A percentile compares a stretch with the other conserved stretches of the same genome.
phyloP scores from a whole-genome alignment of 2,329 filamentous ascomycete species.

The Gyromitra esculenta region DNA sequence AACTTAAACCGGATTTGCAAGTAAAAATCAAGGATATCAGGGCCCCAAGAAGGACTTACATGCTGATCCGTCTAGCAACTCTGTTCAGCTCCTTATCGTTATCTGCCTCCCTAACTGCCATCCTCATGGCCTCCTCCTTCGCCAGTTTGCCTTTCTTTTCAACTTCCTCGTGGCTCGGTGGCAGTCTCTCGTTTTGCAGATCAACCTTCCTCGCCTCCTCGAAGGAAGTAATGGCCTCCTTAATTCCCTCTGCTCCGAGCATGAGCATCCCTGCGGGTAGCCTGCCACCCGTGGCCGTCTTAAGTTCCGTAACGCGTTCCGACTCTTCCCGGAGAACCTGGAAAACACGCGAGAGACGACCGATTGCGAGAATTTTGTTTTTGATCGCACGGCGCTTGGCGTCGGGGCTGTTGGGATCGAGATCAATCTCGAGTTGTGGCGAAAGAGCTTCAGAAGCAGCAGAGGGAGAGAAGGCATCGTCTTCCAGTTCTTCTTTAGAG shows the following conservation, averaged over 20 bases:
- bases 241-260: slow-evolving; percentile 97
- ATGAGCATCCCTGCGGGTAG: slow-evolving; percentile 95
- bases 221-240: slow-evolving; percentile 95
- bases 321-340: slow-evolving; percentile 97
- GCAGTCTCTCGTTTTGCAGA: slow-evolving; percentile 92
- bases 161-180: slow-evolving; percentile 92
- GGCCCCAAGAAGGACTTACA: slow-evolving; percentile 70
- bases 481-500: slow-evolving; percentile 97
- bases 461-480: slow-evolving; percentile 70
- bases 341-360: slow-evolving; percentile 95
- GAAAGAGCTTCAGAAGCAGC: slow-evolving; percentile 74
- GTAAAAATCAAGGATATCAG: neutral
- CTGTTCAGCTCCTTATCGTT: slow-evolving; percentile 88
- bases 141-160: slow-evolving; percentile 82
- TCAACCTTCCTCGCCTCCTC: slow-evolving; percentile 98
- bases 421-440: slow-evolving; percentile 69
- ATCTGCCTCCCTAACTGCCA: slow-evolving; percentile 86
- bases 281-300: slow-evolving; percentile 92
- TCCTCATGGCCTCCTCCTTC: slow-evolving; percentile 81
- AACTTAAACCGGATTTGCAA: slow-evolving; percentile 8
- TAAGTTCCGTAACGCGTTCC: slow-evolving; percentile 94
- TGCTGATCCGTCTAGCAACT: slow-evolving; percentile 91
- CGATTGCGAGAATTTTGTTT: slow-evolving; percentile 99
- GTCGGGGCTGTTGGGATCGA: slow-evolving; percentile 87
- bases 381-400: slow-evolving; percentile 97